Percentiles rank a stretch among this genome's conserved stretches.
phyloP scores from a whole-genome alignment of 306 rosid species.

The Trifolium dubium region DNA sequence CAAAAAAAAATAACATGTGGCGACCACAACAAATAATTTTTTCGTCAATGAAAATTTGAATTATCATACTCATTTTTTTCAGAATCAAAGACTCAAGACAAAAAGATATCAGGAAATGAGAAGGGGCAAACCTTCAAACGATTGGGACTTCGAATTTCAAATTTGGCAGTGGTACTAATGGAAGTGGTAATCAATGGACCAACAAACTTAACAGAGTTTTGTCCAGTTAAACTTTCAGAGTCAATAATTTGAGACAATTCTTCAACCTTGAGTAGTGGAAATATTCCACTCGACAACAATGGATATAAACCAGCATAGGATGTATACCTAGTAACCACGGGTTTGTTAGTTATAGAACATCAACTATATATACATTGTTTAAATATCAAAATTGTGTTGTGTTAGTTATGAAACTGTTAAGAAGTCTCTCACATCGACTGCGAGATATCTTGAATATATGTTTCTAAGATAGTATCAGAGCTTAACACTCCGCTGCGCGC shows the following conservation, averaged over 20 bases:
- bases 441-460: no score
- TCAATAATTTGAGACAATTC: constrained; percentile 94
- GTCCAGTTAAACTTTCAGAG: constrained; percentile 62
- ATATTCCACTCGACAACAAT: constrained; percentile 67
- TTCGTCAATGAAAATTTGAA: background rate
- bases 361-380: no score
- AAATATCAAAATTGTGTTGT: no score
- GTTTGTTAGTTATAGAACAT: background rate
- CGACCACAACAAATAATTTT: no score
- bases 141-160: constrained; percentile 84
- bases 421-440: no score
- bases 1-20: no score
- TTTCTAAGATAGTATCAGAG: no score
- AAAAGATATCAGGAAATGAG: background rate
- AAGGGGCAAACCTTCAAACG: constrained; percentile 70
- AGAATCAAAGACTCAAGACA: background rate
- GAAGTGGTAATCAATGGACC: constrained; percentile 91
- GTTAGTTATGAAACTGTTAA: no score
- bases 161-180: constrained; percentile 78
- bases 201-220: constrained; percentile 79
- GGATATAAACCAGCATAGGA: constrained; percentile 85
- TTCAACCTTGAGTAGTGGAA: constrained; percentile 75
- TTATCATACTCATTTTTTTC: background rate
- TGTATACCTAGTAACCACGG: constrained; percentile 62
- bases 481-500: no score